Conservation (phyloP, 2,329 filamentous ascomycete species). For the Epichloe elymi region DNA sequence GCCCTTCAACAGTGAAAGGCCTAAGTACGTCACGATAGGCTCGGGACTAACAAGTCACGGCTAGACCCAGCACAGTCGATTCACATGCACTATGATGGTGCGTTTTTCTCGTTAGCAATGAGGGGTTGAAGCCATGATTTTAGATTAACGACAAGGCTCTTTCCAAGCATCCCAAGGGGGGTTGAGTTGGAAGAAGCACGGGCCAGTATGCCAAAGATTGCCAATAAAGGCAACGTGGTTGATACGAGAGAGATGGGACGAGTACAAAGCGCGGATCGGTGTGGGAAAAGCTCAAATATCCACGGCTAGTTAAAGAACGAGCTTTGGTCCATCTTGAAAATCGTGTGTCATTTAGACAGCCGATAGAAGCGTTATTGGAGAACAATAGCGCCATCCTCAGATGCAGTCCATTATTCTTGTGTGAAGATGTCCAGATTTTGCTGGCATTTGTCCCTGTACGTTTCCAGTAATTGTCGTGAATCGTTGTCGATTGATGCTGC, state of each 20-base stretch:
- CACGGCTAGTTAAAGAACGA: background rate
- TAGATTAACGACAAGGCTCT: no score
- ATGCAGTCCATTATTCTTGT: background rate
- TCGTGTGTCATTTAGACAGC: background rate
- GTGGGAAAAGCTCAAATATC: background rate
- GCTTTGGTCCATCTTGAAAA: background rate
- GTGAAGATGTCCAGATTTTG: constrained; percentile 14
- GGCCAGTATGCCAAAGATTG: no score
- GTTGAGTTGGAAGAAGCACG: no score
- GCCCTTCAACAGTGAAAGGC: background rate
- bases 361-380: background rate
- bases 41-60: background rate
- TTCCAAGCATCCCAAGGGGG: no score
- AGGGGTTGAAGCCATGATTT: no score
- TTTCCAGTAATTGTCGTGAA: constrained; percentile 23
- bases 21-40: constrained; percentile 10
- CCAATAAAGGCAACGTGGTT: no score
- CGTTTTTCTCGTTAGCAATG: no score
- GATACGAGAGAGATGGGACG: no score
- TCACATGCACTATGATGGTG: background rate
- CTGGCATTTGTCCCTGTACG: constrained; percentile 30
- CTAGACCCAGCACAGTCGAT: background rate
- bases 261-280: background rate
- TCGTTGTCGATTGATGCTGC: constrained; percentile 29
- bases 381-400: background rate